Percentiles rank a stretch among this genome's conserved stretches.
Evolutionary conservation across 495 filamentous ascomycete genomes (phyloP).

Genomic region (Choiromyces venosus): DNA sequence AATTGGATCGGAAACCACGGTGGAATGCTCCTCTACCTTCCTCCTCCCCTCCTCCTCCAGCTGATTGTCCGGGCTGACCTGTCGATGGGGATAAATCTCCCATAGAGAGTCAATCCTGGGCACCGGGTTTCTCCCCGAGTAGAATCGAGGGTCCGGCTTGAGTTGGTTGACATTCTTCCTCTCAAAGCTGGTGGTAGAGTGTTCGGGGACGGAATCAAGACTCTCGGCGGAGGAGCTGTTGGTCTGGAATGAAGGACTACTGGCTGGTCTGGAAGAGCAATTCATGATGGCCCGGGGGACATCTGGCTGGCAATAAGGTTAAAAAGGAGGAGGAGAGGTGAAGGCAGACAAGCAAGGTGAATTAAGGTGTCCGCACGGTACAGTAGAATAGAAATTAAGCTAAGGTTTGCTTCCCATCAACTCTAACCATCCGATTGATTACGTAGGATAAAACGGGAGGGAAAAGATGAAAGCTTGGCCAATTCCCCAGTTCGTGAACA

Average conservation of each 20-base stretch:
- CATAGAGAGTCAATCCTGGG: slow-evolving; percentile 35
- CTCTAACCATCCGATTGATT: not conserved
- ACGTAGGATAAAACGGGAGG: not conserved
- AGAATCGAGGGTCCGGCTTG: slow-evolving; percentile 25
- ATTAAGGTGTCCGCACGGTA: not conserved
- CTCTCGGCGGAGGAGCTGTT: not conserved
- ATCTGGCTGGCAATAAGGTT: not conserved
- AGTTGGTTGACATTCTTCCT: slow-evolving; percentile 1
- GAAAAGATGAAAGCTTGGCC: not conserved
- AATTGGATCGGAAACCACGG: slow-evolving; percentile 31
- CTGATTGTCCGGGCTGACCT: slow-evolving; percentile 4
- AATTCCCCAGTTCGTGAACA: not conserved
- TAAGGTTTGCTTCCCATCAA: not conserved
- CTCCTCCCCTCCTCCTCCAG: slow-evolving; percentile 10
- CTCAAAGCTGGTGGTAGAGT: not conserved
- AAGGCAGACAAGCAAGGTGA: not conserved
- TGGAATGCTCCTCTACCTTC: slow-evolving; percentile 18
- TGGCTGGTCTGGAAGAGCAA: not conserved
- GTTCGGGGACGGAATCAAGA: not conserved
- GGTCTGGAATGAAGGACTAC: not conserved
- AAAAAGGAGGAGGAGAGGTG: too few relatives aligned
- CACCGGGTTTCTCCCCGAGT: slow-evolving; percentile 33
- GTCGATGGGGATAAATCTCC: slow-evolving; percentile 30
- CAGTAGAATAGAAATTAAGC: not conserved
- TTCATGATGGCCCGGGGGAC: not conserved